Base-by-base conservation (phyloP, 305 asterid species). In the Salvia sclarea region DNA sequence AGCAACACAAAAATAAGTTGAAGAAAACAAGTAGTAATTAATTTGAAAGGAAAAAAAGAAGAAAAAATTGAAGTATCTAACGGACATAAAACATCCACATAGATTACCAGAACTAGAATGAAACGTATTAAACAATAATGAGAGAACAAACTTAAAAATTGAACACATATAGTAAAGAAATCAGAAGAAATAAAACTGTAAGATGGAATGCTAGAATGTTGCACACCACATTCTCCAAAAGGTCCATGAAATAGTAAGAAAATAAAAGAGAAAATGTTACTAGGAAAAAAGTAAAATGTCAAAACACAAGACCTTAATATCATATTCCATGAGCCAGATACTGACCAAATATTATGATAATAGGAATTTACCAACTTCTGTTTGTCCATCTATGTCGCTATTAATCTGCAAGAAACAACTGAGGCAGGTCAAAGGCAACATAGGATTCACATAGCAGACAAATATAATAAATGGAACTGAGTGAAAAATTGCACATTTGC, bases 321-420 rank as follows among this genome's bases (percentile, higher is more conserved):
- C 65, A 47, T 56, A 70, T 70, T 53, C 64, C 68, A 48, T 48
- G 44, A 25, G 41, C 61, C 72, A 48, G 64, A 65, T 69, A 68
- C 41, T n/a, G 10, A 58, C 64, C 69, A 22, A 49, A 47, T 60
- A 59, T 54, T 14, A 47, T 25, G 24, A 38, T 43, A 49, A 59
- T 22, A 47, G 21, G 55, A 55, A 66, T 54, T 62, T 48, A 62
- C 66, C 77, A 76, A 63, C 73, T 63, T 48, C 38, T 56, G 61
- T 56, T 77, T 53, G 53, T 38, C 77, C 75, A 62, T 73, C 70
- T 48, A 45, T 16, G 57, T 31, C 14, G 21, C 31, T 24, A 58
- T 57, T 53, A 54, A 73, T 82, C 86, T 82, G 86, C 82, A 82
- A 79, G 73, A 74, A 76, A 52, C 48, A 12, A 71, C 31, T 24